Base-by-base conservation (phyloP, 352 stramenopile species). In the Thraustochytrium sp. region DNA sequence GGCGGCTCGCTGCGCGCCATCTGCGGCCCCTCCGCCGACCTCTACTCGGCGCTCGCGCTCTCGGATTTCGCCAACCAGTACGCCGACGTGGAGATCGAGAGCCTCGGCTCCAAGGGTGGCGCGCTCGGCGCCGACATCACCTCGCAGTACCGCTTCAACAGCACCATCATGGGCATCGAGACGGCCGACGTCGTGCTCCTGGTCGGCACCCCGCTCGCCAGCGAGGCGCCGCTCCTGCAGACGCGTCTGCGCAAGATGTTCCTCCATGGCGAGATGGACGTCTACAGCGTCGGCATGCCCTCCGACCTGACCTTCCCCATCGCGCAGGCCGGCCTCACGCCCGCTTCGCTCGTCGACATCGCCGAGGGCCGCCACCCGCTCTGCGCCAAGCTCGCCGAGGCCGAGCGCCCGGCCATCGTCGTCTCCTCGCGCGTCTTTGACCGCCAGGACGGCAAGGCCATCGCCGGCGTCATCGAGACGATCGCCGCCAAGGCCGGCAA, bases 81-180 rank as follows among this genome's bases (percentile, higher is more conserved):
- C 26, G 37, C 26, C 53, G 61, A 56, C n/a, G 54, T 64, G 21
- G 40, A 72, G 26, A 11, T 80, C 48, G 68, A 80, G 68, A 80
- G 68, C 68, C 68, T 80, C 37, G 68, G 44, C 0, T 80, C 68
- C 31, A 29, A 5, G 21, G 68, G 68, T 9, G 31, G 44, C 55
- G 37, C 75, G n/a, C 37, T 84, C 44, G 75, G 59, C 42, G 44
- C 40, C 34, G 75, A 84, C 5, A 8, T 84, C 31, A 38, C 54
- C 34, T 49, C 55, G 37, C 34, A 83, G 55, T 84, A 84, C 61
- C 54, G 75, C 40, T 84, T 84, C 61, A 78, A 78, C 75, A 62
- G 64, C 16, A 54, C 29, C 55, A 61, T 84, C 36, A 29, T 83
- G n/a, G 75, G 75, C 2, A 11, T 84, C 40, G 75, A 84, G 55